Evolutionary conservation across 2,329 filamentous ascomycete species (phyloP).

Genomic region (Nannizzia gypsea): DNA sequence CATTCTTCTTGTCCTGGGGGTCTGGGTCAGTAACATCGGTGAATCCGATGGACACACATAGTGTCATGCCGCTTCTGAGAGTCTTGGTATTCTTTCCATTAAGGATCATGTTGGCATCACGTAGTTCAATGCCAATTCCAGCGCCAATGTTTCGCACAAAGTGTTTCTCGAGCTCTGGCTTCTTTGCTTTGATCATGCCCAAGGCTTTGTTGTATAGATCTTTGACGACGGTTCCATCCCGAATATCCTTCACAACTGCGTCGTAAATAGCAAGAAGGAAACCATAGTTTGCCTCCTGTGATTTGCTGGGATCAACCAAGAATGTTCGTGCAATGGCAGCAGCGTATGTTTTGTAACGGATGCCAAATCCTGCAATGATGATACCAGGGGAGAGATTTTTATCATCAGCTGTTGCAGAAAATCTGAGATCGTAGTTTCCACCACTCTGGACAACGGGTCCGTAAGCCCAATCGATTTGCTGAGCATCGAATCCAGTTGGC

Average conservation of each 20-base stretch:
- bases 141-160: constrained; percentile 87
- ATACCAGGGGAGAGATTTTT: constrained; percentile 81
- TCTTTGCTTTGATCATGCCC: constrained; percentile 69
- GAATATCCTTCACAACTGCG: constrained; percentile 77
- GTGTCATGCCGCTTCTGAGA: constrained; percentile 93
- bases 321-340: constrained; percentile 89
- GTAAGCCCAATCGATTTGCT: constrained; percentile 88
- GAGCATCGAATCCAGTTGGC: constrained; percentile 71
- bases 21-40: constrained; percentile 78
- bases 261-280: constrained; percentile 75
- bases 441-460: constrained; percentile 88
- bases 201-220: constrained; percentile 87
- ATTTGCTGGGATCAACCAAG: constrained; percentile 91
- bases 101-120: constrained; percentile 69
- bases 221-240: constrained; percentile 73
- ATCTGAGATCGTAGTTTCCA: constrained; percentile 83
- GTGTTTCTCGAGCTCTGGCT: constrained; percentile 88
- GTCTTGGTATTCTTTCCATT: constrained; percentile 75
- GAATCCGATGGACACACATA: constrained; percentile 81
- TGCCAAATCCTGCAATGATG: constrained; percentile 81
- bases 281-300: constrained; percentile 89
- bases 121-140: constrained; percentile 84
- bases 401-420: constrained; percentile 65
- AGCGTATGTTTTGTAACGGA: constrained; percentile 92
- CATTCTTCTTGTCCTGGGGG: constrained; percentile 80